Evolutionary conservation across 768 basidiomycete species (phyloP), one percentile per base, ranked within the genome.

Genomic region (Amanita thiersii): DNA sequence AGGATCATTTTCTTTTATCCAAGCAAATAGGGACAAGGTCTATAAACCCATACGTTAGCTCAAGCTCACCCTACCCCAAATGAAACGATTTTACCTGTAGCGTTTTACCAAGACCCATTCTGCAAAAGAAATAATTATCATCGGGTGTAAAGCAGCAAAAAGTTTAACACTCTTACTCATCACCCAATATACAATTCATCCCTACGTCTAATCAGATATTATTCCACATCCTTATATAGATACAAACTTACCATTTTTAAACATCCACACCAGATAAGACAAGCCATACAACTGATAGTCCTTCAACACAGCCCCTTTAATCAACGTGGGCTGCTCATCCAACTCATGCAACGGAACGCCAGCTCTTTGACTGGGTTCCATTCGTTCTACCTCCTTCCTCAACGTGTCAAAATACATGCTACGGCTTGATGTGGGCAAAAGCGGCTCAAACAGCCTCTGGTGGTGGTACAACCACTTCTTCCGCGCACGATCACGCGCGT

Each of bases 161-260:
- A n/a, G n/a, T n/a, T n/a, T 29, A 32, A 18, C 20, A 14, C 18
- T 62, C 69, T 47, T 52, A 77, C 75, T 76, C 79, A 48, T 86
- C 84, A 20, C 80, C 84, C 1, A 86, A 65, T 43, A 86, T 79
- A 54, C 78, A 77, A 47, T 77, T 83, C 68, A 83, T 73, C 11
- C 76, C 75, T 77, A 24, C 3, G 35, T 12, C 5, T 24, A 10
- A 21, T 4, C 23, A 10, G 19, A 25, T 1, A 10, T 3, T 23
- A n/a, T 8, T 11, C 15, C 15, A 11, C 17, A 26, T 17, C 3
- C 3, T 24, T 9, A 48, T 64, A 5, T 3, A 3, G n/a, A 8
- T 14, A 12, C 23, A 17, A 25, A 20, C 42, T 12, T 45, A 72
- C 81, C 77, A 51, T 86, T 86, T 19, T 75, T 69, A 54, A 79